phyloP scores from a whole-genome alignment of 768 basidiomycete genomes.

The Royoungia palumana region DNA sequence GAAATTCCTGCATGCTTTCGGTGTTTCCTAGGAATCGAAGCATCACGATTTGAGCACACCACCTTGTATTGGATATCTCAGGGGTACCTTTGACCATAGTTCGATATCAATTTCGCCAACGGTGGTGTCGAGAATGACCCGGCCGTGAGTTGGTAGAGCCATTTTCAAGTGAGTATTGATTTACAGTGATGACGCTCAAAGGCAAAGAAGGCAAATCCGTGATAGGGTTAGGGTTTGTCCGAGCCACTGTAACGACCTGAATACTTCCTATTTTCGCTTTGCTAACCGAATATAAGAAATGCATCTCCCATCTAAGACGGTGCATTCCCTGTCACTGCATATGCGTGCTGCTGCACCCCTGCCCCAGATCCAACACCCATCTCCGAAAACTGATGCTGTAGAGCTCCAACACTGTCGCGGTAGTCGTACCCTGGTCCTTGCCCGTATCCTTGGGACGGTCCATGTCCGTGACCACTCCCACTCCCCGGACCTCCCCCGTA shows the following conservation, averaged over 20 bases:
- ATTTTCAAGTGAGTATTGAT: constrained; percentile 35
- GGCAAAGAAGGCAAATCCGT: neutral
- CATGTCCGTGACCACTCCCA: constrained; percentile 18
- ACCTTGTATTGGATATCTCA: neutral
- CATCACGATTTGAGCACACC: neutral
- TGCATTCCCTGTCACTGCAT: constrained; percentile 18
- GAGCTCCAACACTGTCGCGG: constrained; percentile 15
- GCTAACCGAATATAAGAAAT: neutral
- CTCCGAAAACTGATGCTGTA: constrained; percentile 32
- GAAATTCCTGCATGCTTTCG: constrained; percentile 91
- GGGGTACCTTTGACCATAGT: constrained; percentile 80
- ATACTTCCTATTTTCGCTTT: neutral
- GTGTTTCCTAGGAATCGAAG: constrained; percentile 64
- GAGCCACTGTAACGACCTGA: neutral
- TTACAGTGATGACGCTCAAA: neutral
- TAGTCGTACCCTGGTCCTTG: constrained; percentile 22
- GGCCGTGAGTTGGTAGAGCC: constrained; percentile 83
- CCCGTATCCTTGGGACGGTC: constrained; percentile 16
- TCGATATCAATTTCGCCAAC: constrained; percentile 87
- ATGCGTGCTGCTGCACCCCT: constrained; percentile 21
- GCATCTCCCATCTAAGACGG: constrained; percentile 9
- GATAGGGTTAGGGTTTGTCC: constrained; percentile 23
- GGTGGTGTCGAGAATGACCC: constrained; percentile 86
- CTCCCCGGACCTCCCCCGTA: constrained; percentile 23
- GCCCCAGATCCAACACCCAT: constrained; percentile 25